A percentile compares a stretch with the other conserved stretches of the same genome.
These are phyloP conservation scores for Earliella scabrosa DNA, from an alignment of 1,284 basidiomycete species.

Conservation along the genomic window DNA sequence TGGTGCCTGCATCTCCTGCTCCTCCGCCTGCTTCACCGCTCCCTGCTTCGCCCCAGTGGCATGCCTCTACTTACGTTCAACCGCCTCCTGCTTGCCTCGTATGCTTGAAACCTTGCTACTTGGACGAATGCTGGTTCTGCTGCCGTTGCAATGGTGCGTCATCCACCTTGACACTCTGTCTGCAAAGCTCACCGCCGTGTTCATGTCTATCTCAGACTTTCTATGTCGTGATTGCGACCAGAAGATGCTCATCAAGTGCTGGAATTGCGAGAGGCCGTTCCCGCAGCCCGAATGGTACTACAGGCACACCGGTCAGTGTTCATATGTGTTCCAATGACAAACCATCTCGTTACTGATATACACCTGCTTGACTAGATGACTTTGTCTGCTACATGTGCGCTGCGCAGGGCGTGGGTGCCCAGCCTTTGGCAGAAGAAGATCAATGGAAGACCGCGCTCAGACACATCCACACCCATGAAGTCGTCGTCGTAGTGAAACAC, in stretches of 20 bases:
- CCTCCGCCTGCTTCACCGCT: too few species aligned
- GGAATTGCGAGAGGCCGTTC: background rate
- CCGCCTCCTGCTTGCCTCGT: too few species aligned
- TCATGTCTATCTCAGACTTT: background rate
- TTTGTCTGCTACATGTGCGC: slow-evolving; percentile 6
- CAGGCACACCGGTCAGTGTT: background rate
- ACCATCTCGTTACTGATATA: background rate
- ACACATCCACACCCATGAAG: slow-evolving; percentile 1
- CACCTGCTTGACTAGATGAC: background rate
- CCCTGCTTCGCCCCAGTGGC: too few species aligned
- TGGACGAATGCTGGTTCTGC: too few species aligned
- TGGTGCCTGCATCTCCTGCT: too few species aligned
- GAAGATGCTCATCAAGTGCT: background rate
- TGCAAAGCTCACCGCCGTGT: background rate
- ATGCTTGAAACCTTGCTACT: too few species aligned
- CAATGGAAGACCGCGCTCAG: background rate
- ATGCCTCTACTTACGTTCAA: too few species aligned
- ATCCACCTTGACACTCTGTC: too few species aligned
- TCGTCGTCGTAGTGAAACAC: too few species aligned
- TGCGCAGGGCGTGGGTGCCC: slow-evolving; percentile 1
- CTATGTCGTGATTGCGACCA: slow-evolving; percentile 5
- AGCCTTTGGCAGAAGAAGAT: background rate
- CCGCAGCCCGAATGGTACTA: slow-evolving; percentile 10
- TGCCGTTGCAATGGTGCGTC: slow-evolving; percentile 3
- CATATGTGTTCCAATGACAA: background rate